Conservation (phyloP, 768 basidiomycete genomes). For the Boletus edulis region DNA sequence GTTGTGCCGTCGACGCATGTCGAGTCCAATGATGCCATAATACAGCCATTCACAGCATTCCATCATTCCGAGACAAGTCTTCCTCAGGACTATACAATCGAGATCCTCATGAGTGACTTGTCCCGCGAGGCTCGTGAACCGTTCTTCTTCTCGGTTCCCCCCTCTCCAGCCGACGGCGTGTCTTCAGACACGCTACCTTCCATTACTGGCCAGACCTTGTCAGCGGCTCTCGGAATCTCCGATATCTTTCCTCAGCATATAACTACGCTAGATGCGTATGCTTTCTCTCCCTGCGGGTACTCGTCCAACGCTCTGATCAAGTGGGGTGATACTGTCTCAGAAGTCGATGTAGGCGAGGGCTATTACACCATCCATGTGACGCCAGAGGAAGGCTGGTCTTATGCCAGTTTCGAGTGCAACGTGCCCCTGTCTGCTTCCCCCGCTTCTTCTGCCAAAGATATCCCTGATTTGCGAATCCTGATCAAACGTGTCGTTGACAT, state of each 20-base stretch:
- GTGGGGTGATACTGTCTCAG: conserved; percentile 42
- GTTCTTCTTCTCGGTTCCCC: conserved; percentile 60
- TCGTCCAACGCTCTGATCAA: conserved; percentile 87
- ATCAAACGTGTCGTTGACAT: conserved; percentile 88
- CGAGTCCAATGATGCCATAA: conserved; percentile 9
- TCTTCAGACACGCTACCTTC: conserved; percentile 33
- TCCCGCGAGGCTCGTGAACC: conserved; percentile 68
- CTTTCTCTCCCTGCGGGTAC: conserved; percentile 95
- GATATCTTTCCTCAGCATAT: conserved; percentile 76
- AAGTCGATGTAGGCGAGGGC: conserved; percentile 58
- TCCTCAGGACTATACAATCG: conserved; percentile 87
- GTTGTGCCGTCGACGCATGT: conserved; percentile 14
- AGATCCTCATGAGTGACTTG: conserved; percentile 96
- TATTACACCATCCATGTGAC: conserved; percentile 99
- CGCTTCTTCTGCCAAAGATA: conserved; percentile 32
- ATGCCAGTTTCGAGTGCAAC: conserved; percentile 98
- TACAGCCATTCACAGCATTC: conserved; percentile 4
- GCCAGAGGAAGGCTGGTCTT: conserved; percentile 97
- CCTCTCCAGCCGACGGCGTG: conserved; percentile 52
- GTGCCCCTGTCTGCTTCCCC: conserved; percentile 57
- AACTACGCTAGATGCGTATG: conserved; percentile 87
- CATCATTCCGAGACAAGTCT: conserved; percentile 13
- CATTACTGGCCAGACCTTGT: conserved; percentile 42
- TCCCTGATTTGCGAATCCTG: conserved; percentile 78
- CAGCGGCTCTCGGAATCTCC: conserved; percentile 72